A percentile compares a stretch with the other conserved stretches of the same genome.
Conservation (phyloP, 352 stramenopile genomes). For the Phytophthora pisi region DNA sequence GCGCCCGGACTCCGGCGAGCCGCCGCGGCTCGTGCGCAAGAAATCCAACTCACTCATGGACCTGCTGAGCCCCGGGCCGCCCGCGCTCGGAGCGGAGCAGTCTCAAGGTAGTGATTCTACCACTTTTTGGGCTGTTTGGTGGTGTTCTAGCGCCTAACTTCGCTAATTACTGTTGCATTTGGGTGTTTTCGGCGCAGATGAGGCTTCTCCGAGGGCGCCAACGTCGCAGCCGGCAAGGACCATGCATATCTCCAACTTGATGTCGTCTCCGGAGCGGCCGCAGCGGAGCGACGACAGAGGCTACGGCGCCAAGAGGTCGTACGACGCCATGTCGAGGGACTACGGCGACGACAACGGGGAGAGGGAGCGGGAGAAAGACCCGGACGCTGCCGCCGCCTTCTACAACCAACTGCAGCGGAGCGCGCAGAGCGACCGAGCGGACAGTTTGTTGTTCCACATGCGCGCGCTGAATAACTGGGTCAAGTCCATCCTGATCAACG, state of each 20-base stretch:
- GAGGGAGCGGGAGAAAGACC: slow-evolving; percentile 47
- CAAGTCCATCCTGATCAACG: slow-evolving; percentile 96
- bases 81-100: slow-evolving; percentile 39
- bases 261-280: slow-evolving; percentile 37
- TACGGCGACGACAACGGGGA: slow-evolving; percentile 16
- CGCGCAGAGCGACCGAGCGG: slow-evolving; percentile 73
- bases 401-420: slow-evolving; percentile 88
- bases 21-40: slow-evolving; percentile 45
- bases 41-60: slow-evolving; percentile 85
- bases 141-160: no score
- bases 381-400: slow-evolving; percentile 72
- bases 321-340: slow-evolving; percentile 62
- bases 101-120: slow-evolving; percentile 29
- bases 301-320: slow-evolving; percentile 49
- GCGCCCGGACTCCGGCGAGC: slow-evolving; percentile 13
- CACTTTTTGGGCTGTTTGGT: no score
- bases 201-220: slow-evolving; percentile 27
- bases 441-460: slow-evolving; percentile 97
- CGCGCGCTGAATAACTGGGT: slow-evolving; percentile 99
- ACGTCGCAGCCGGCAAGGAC: slow-evolving; percentile 9
- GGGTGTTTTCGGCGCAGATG: slow-evolving; percentile 6
- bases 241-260: slow-evolving; percentile 71
- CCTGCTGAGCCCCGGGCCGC: slow-evolving; percentile 65
- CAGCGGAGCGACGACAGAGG: slow-evolving; percentile 7
- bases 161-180: neutral